phyloP scores from a whole-genome alignment of 192 early-diverging fungal genomes.

The Diversispora epigaea region DNA sequence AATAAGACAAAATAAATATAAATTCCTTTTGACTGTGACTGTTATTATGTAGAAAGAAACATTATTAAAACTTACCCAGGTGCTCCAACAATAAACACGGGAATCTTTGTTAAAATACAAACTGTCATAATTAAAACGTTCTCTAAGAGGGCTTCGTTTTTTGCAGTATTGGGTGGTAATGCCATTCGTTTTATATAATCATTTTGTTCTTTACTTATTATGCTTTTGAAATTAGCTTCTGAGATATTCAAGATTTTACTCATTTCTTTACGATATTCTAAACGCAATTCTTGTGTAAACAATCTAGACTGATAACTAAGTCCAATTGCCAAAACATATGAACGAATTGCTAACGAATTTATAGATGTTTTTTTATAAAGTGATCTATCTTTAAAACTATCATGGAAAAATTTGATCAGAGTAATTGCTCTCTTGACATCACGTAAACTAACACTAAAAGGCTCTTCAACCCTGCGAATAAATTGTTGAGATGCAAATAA shows the following conservation, averaged over 20 bases:
- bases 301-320: background rate
- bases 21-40: no score
- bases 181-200: slow-evolving; percentile 12
- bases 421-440: slow-evolving; percentile 19
- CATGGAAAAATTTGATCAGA: background rate
- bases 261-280: slow-evolving; percentile 1
- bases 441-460: slow-evolving; percentile 28
- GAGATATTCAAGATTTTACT: background rate
- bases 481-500: slow-evolving; percentile 27
- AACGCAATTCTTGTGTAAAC: background rate
- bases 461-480: slow-evolving; percentile 23
- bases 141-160: slow-evolving; percentile 25
- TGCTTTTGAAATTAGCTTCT: background rate
- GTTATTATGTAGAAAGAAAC: background rate
- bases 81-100: background rate
- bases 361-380: background rate
- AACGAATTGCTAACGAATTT: background rate
- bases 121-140: slow-evolving; percentile 27
- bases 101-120: slow-evolving; percentile 22
- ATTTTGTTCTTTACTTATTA: slow-evolving; percentile 21
- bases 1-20: background rate
- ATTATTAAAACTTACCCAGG: slow-evolving; percentile 17
- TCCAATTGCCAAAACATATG: background rate
- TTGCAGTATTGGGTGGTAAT: background rate
- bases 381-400: slow-evolving; percentile 2